Base-by-base conservation (phyloP, 1,284 basidiomycete genomes). In the Athelia sp. region DNA sequence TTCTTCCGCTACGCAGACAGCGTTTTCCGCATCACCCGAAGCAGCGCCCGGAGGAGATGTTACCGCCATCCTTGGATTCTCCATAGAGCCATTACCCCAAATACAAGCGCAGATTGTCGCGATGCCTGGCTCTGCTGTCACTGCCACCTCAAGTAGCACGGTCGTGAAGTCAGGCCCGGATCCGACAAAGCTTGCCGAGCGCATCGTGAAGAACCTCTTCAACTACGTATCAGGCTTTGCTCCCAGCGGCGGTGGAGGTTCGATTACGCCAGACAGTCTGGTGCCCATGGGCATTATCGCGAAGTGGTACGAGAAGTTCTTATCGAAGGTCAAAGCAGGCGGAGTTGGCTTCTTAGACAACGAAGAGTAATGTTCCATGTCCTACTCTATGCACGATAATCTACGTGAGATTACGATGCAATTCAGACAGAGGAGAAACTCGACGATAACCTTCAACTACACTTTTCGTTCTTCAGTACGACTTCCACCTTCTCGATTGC, bases 211-310 rank as follows among this genome's bases (percentile, higher is more conserved):
- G 58, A 79, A 94, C 66, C 70, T 95, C 42, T 83, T 93, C 72
- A 92, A 93, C 62, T 94, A 90, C 62, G 62, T 94, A 3, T 82
- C 87, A 35, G 83, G 90, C 1, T 96, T 94, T 60, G 77, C 74
- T 6, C 70, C 78, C 3, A 77, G 72, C 8, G 62, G 71, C 35
- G 66, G 74, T 52, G 76, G 71, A 22, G 66, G 67, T 0, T 58
- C 60, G n/a, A 52, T 82, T 34, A 73, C 77, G 3, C 79, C 82
- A 1, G 82, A 90, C 43, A 79, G 79, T 26, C 68, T 79, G 54
- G 76, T 94, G 3, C 89, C 90, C n/a, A 79, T 94, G 71, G 76
- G 73, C 23, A 61, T 90, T 43, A 80, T 95, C 50, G 79, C 79
- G 52, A 82, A 75, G 59, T 95, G 92, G 92, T 93, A 93, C 62